A percentile compares a stretch with the other conserved stretches of the same genome.
phyloP scores from a whole-genome alignment of 495 filamentous ascomycete genomes.

The Tuber melanosporum region DNA sequence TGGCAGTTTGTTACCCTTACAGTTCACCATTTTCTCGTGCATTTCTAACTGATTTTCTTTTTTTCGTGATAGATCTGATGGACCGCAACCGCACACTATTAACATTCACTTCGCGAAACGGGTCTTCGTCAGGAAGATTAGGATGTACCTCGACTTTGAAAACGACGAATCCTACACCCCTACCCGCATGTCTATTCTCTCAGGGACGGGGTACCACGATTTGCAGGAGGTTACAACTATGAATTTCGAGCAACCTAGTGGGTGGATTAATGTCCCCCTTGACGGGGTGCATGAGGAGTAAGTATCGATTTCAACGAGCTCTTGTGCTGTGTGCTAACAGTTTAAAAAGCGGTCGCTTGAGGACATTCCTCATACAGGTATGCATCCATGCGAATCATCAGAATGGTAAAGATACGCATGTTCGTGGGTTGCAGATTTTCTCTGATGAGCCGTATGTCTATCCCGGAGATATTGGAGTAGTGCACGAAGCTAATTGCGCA shows the following conservation, averaged over 20 bases:
- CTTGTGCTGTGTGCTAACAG: constrained; percentile 1
- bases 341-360: constrained; percentile 49
- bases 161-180: constrained; percentile 96
- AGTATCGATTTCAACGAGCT: neutral
- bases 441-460: constrained; percentile 54
- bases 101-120: constrained; percentile 93
- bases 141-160: constrained; percentile 84
- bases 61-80: constrained; percentile 59
- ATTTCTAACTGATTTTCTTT: neutral
- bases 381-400: constrained; percentile 92
- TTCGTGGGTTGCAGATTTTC: constrained; percentile 88
- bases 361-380: constrained; percentile 80
- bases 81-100: constrained; percentile 88
- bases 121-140: constrained; percentile 72
- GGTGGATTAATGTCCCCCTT: constrained; percentile 82
- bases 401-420: constrained; percentile 97
- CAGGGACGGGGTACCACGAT: constrained; percentile 81
- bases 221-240: constrained; percentile 74
- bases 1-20: constrained; percentile 62
- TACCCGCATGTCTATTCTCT: constrained; percentile 76
- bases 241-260: constrained; percentile 69
- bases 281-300: constrained; percentile 51
- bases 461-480: neutral
- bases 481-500: constrained; percentile 2
- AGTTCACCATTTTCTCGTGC: neutral